Base-by-base conservation (phyloP, 768 basidiomycete species). In the Rhizopogon vulgaris region DNA sequence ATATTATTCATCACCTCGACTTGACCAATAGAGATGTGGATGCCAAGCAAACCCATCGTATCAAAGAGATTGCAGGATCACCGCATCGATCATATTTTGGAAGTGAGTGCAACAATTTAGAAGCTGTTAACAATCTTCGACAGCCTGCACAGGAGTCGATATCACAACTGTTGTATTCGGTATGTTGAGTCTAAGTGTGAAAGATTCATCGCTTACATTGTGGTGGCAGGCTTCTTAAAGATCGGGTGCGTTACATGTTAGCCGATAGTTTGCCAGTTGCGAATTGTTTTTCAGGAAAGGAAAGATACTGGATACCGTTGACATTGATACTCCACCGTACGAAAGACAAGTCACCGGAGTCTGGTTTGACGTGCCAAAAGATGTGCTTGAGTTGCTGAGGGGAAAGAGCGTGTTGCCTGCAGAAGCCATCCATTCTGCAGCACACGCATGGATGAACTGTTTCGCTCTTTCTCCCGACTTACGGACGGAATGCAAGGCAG, bases 371-470 rank as follows among this genome's bases (percentile, higher is more conserved):
- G 71, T 93, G 1, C 84, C 88, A 0, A 70, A 69, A 24, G 32
- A 63, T 0, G 71, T 79, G 18, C 64, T 91, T 42, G 62, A 73
- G 6, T 61, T 83, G n/a, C 71, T 92, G 63, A 66, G 68, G 11
- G 55, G 57, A 10, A 82, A 84, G 56, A 70, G 68, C 4, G 76
- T 90, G 38, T 79, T 84, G 53, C 76, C 82, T 1, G 89, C 91
- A 0, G 91, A 80, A 45, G 87, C 85, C 0, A 90, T 94, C 43
- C 92, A 95, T 61, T 79, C 90, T 4, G 91, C 92, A 3, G 76
- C 85, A 57, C 93, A 95, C 62, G 89, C 89, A 0, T 76, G 93
- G 59, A 68, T 94, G 56, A 92, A 90, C 60, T 78, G 80, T 38
- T 91, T 90, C 58, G 72, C 80, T 4, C 70, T 93, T 56, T 77